phyloP scores from a whole-genome alignment of 2,329 filamentous ascomycete species.

The Aspergillus sp. region DNA sequence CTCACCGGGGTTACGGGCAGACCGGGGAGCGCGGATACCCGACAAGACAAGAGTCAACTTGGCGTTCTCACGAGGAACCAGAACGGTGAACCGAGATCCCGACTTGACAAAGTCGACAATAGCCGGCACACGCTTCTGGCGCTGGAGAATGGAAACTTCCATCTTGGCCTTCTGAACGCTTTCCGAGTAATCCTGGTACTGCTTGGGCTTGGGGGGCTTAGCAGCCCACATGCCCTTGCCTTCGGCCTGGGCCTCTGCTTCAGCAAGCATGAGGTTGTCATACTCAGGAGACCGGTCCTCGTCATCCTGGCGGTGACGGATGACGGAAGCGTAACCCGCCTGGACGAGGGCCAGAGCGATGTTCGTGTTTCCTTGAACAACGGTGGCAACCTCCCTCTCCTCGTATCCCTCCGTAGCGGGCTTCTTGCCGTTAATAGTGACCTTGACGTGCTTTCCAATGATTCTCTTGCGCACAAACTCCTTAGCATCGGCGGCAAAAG shows the following conservation, averaged over 20 bases:
- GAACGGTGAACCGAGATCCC: constrained; percentile 88
- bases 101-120: constrained; percentile 97
- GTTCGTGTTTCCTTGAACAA: constrained; percentile 82
- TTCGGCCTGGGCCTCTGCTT: constrained; percentile 71
- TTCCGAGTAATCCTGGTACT: constrained; percentile 88
- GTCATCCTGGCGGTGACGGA: constrained; percentile 92
- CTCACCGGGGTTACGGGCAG: constrained; percentile 77
- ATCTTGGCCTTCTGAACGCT: constrained; percentile 93
- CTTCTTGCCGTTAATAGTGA: constrained; percentile 87
- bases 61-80: constrained; percentile 88
- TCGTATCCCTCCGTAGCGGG: constrained; percentile 88
- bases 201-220: constrained; percentile 80
- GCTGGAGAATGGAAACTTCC: constrained; percentile 80
- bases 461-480: constrained; percentile 91
- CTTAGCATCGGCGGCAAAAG: constrained; percentile 91
- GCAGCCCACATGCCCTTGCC: constrained; percentile 94
- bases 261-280: constrained; percentile 59
- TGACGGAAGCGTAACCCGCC: constrained; percentile 88
- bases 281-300: constrained; percentile 93
- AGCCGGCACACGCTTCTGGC: constrained; percentile 89
- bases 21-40: constrained; percentile 86
- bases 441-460: constrained; percentile 92
- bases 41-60: constrained; percentile 95
- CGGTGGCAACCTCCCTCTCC: constrained; percentile 89
- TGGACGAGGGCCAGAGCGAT: constrained; percentile 83